Conservation (phyloP, 306 rosid species). For the Lablab purpureus region DNA sequence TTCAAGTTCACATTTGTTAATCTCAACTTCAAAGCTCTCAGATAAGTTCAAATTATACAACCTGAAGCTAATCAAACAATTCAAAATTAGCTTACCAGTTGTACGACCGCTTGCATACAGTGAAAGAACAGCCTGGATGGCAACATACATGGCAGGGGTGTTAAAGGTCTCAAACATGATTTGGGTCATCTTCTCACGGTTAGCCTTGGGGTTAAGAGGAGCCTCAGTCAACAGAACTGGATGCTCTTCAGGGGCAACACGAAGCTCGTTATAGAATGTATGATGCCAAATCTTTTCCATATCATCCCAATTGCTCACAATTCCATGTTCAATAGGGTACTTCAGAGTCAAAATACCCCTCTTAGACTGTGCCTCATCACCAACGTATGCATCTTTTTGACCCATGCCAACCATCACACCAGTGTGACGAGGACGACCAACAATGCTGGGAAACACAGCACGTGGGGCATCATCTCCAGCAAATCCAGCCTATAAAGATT, state of each 20-base stretch:
- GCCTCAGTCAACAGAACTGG: slow-evolving; percentile 99
- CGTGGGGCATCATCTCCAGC: slow-evolving; percentile 99
- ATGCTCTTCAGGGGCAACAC: slow-evolving; percentile 99
- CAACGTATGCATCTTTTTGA: slow-evolving; percentile 99
- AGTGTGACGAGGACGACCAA: slow-evolving; percentile 99
- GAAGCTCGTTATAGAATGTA: slow-evolving; percentile 97
- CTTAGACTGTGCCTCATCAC: slow-evolving; percentile 99
- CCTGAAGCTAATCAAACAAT: slow-evolving; percentile 21
- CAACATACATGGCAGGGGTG: slow-evolving; percentile 99
- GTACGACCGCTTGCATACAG: slow-evolving; percentile 99
- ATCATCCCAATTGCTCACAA: slow-evolving; percentile 99
- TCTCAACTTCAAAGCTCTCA: slow-evolving; percentile 10
- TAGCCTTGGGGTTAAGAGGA: slow-evolving; percentile 97
- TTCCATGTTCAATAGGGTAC: slow-evolving; percentile 98
- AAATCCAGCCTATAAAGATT: slow-evolving; percentile 82
- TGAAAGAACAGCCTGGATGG: slow-evolving; percentile 99
- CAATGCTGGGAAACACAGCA: slow-evolving; percentile 99
- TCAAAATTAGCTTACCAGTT: slow-evolving; percentile 71
- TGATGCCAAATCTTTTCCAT: slow-evolving; percentile 99
- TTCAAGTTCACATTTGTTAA: neutral
- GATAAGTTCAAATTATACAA: slow-evolving; percentile 24
- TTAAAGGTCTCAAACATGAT: slow-evolving; percentile 99
- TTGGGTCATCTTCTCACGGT: slow-evolving; percentile 99
- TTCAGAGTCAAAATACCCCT: slow-evolving; percentile 94
- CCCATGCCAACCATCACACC: slow-evolving; percentile 99